Evolutionary conservation across 2,329 filamentous ascomycete genomes (phyloP).

Genomic region (Fusarium neocosmosporiellum): DNA sequence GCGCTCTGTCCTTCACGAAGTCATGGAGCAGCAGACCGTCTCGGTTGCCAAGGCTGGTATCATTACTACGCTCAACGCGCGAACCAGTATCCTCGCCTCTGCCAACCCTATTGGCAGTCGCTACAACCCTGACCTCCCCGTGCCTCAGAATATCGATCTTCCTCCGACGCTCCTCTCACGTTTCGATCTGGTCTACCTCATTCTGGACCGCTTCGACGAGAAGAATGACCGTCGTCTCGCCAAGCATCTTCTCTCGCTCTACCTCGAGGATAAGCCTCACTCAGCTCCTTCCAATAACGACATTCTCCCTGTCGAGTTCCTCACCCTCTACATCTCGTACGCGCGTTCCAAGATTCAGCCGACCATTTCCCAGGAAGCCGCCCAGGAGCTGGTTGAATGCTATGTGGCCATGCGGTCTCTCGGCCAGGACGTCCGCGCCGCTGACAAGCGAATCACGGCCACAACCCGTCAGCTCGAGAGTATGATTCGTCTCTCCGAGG

Average conservation of each 20-base stretch:
- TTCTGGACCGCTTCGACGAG: conserved; percentile 94
- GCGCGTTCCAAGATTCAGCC: conserved; percentile 89
- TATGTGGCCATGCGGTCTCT: conserved; percentile 97
- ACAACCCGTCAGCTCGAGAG: conserved; percentile 97
- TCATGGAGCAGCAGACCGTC: conserved; percentile 90
- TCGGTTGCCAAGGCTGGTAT: conserved; percentile 92
- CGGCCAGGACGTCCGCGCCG: conserved; percentile 84
- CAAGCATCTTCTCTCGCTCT: conserved; percentile 94
- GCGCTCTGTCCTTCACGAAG: conserved; percentile 84
- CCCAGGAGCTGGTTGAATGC: conserved; percentile 83
- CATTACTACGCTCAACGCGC: conserved; percentile 94
- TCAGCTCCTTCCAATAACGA: conserved; percentile 80
- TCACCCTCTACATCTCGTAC: conserved; percentile 97
- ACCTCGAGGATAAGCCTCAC: conserved; percentile 92
- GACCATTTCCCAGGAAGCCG: conserved; percentile 80
- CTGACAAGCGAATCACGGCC: conserved; percentile 96
- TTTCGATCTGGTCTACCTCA: conserved; percentile 97
- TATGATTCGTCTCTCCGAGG: conserved; percentile 97
- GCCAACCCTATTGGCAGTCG: conserved; percentile 98
- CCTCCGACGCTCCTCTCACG: conserved; percentile 93
- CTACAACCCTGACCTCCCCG: conserved; percentile 95
- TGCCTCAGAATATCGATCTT: conserved; percentile 97
- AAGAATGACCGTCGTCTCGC: conserved; percentile 88
- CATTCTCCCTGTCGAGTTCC: conserved; percentile 91
- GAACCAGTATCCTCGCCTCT: conserved; percentile 94